Evolutionary conservation across 495 filamentous ascomycete species (phyloP).

Genomic region (Pseudoneurospora amorphoporcata): DNA sequence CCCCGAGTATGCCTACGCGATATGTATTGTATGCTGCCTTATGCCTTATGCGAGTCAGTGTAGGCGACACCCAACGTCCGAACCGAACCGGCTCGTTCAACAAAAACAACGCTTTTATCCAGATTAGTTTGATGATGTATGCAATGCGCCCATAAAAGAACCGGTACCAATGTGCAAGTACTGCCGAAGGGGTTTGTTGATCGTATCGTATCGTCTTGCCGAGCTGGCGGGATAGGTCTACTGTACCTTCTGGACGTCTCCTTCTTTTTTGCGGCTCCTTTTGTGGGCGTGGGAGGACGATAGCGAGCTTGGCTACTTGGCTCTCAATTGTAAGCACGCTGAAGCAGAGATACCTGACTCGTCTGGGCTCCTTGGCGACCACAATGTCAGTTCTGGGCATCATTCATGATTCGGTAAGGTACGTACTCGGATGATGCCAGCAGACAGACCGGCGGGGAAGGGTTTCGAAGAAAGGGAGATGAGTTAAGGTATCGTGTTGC

Average conservation of each 20-base stretch:
- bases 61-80: not conserved
- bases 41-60: not conserved
- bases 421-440: not conserved
- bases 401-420: not conserved
- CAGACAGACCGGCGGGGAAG: not conserved
- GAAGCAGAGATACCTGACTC: not conserved
- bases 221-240: not conserved
- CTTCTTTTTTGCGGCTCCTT: not conserved
- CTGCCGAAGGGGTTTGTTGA: not conserved
- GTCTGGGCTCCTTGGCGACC: not conserved
- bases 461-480: not conserved
- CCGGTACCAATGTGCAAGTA: not conserved
- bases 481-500: not conserved
- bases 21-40: not conserved
- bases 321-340: not conserved
- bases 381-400: not conserved
- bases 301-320: not conserved
- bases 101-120: not conserved
- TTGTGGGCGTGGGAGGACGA: not conserved
- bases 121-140: not conserved
- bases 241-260: not conserved
- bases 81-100: not conserved
- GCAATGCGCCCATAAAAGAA: not conserved
- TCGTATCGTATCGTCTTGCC: not conserved
- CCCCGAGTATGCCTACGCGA: not conserved